Base-by-base conservation (phyloP, 495 filamentous ascomycete genomes). In the Lophiostoma macrostomum region DNA sequence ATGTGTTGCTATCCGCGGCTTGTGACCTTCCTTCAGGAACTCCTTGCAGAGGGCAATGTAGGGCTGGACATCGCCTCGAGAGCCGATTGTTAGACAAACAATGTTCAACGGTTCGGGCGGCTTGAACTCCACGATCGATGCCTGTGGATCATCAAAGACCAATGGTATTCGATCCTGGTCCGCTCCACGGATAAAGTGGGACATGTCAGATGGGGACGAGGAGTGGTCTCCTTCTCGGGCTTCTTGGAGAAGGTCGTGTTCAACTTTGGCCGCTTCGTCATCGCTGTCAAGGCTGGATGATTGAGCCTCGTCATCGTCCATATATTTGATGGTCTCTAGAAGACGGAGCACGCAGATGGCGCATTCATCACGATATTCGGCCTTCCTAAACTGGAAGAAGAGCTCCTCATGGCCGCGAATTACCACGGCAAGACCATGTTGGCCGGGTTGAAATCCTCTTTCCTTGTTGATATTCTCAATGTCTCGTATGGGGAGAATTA, bases 21-120 rank as follows among this genome's bases (percentile, higher is more conserved):
- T 80, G 63, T 97, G 94, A 4, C 93, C 93, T 57, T 98, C 91
- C 1, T 83, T 83, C 32, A 94, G 71, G 8, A 98, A 73, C 2
- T 87, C 87, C 67, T 95, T 95, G 73, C 93, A 97, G 13, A 98
- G 74, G 4, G 94, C 90, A 66, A 98, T 97, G 65, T 96, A 98
- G 0, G 93, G 93, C 59, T 98, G 93, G 6, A 98, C 93, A 67
- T 98, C 93, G 20, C 93, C 93, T 24, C 93, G 80, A 2, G 91
- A 96, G 20, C 93, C 93, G 53, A 98, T 98, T 0, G 93, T 98
- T 25, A 98, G 71, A 65, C 93, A 98, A 0, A 91, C 95, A 42
- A 98, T 84, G n/a, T 76, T 79, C 64, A 98, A 70, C 7, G 90
- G 77, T 60, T 91, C 80, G 5, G 79, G 72, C 0, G 93, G 93